Evolutionary conservation across 2,329 filamentous ascomycete species (phyloP).

Genomic region (Volutella citrinella): DNA sequence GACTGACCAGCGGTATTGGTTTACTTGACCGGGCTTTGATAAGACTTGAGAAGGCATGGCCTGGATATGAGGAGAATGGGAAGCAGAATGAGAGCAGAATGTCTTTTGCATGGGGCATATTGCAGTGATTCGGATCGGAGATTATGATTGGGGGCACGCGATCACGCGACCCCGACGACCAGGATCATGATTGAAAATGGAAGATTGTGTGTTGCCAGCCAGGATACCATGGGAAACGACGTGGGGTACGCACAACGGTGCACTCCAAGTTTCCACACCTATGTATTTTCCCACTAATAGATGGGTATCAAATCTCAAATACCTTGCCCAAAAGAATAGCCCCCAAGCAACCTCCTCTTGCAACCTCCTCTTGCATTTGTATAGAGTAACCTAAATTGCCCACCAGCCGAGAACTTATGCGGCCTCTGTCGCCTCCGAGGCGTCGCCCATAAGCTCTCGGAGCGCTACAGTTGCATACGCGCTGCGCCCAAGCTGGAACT

Average conservation of each 20-base stretch:
- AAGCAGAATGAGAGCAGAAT: no score
- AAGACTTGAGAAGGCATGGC: no score
- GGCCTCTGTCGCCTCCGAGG: conserved; percentile 22
- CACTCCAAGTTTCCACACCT: conserved; percentile 14
- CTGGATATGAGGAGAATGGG: no score
- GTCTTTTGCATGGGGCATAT: no score
- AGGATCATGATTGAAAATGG: conserved; percentile 9
- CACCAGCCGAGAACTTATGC: background rate
- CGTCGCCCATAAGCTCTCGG: conserved; percentile 67
- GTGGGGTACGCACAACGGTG: no score
- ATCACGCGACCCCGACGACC: conserved; percentile 3
- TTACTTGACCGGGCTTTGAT: no score
- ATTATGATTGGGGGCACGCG: conserved; percentile 2
- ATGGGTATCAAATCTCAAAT: conserved; percentile 23
- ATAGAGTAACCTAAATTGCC: conserved; percentile 5
- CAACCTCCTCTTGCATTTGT: conserved; percentile 6
- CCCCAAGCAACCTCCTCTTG: conserved; percentile 1
- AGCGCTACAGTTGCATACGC: conserved; percentile 85
- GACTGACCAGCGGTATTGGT: no score
- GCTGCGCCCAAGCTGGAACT: conserved; percentile 72
- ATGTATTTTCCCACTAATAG: conserved; percentile 20
- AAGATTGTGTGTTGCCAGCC: conserved; percentile 15
- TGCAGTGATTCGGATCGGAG: background rate
- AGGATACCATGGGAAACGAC: conserved; percentile 10
- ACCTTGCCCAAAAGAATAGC: conserved; percentile 9